These are phyloP conservation scores for Arthroderma sp. DNA, from an alignment of 2,329 filamentous ascomycete species.

Conservation along the genomic window DNA sequence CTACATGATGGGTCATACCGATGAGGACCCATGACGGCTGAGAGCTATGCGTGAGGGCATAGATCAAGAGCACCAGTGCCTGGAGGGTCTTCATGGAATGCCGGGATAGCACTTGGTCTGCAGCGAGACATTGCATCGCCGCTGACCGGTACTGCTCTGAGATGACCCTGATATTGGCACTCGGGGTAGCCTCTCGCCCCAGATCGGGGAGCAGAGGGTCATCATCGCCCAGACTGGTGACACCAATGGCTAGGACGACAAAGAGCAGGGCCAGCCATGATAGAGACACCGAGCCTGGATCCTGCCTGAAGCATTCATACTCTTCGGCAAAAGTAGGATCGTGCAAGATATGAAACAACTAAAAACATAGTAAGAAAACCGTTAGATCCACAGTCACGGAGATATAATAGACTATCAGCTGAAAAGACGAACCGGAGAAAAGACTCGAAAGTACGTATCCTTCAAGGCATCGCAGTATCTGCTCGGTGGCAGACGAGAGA, in stretches of 20 bases:
- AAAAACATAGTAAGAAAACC: neutral
- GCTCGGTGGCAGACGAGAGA: slow-evolving; percentile 26
- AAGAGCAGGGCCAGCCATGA: slow-evolving; percentile 32
- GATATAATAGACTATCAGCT: neutral
- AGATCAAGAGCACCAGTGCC: slow-evolving; percentile 30
- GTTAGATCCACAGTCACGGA: neutral
- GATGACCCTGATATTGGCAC: slow-evolving; percentile 27
- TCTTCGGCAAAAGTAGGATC: slow-evolving; percentile 31
- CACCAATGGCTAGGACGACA: slow-evolving; percentile 28
- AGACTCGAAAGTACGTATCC: slow-evolving; percentile 28
- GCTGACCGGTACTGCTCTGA: slow-evolving; percentile 29
- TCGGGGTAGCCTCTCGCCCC: slow-evolving; percentile 26
- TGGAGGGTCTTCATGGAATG: slow-evolving; percentile 33
- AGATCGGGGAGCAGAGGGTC: slow-evolving; percentile 28
- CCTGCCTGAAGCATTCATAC: slow-evolving; percentile 29
- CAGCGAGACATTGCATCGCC: slow-evolving; percentile 29
- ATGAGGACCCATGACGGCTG: slow-evolving; percentile 30
- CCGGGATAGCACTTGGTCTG: slow-evolving; percentile 28
- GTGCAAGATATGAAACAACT: slow-evolving; percentile 33
- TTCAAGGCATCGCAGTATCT: slow-evolving; percentile 29
- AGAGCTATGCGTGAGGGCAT: slow-evolving; percentile 28
- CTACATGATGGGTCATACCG: slow-evolving; percentile 30
- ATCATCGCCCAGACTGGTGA: slow-evolving; percentile 28
- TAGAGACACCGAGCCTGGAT: slow-evolving; percentile 25
- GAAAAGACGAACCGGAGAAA: slow-evolving; percentile 26